These are phyloP conservation scores for Venturia carpophila DNA, from an alignment of 2,329 filamentous ascomycete genomes.

Conservation along the genomic window DNA sequence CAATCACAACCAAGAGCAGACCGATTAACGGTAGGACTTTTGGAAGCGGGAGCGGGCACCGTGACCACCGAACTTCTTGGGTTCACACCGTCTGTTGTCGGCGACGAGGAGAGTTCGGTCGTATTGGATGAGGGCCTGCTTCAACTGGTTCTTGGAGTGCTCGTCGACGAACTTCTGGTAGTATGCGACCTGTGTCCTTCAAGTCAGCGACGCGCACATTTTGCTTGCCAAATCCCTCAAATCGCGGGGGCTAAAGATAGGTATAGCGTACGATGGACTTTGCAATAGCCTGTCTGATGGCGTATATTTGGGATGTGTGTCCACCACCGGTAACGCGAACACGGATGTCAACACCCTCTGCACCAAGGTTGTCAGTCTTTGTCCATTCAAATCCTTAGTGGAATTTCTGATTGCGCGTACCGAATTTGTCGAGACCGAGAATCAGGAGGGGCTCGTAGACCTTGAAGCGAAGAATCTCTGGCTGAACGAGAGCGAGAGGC, in stretches of 20 bases:
- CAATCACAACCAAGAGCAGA: constrained; percentile 17
- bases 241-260: not conserved
- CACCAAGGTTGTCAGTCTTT: constrained; percentile 20
- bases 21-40: constrained; percentile 93
- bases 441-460: constrained; percentile 99
- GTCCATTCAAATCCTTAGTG: not conserved
- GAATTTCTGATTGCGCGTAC: constrained; percentile 30
- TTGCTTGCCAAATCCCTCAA: not conserved
- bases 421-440: constrained; percentile 95
- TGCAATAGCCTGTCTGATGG: constrained; percentile 97
- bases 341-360: constrained; percentile 85
- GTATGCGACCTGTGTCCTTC: constrained; percentile 59
- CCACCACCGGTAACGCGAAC: constrained; percentile 95
- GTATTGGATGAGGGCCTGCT: constrained; percentile 92
- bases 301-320: constrained; percentile 96
- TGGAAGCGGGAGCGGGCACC: constrained; percentile 96
- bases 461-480: constrained; percentile 97
- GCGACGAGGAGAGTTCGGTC: constrained; percentile 96
- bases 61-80: constrained; percentile 94
- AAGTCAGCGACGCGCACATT: constrained; percentile 19
- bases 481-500: constrained; percentile 87
- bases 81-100: constrained; percentile 98
- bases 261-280: constrained; percentile 64
- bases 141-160: constrained; percentile 99
- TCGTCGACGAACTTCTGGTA: constrained; percentile 99